Base-by-base conservation (phyloP, 2,329 filamentous ascomycete genomes). In the Sporothrix brasiliensis region DNA sequence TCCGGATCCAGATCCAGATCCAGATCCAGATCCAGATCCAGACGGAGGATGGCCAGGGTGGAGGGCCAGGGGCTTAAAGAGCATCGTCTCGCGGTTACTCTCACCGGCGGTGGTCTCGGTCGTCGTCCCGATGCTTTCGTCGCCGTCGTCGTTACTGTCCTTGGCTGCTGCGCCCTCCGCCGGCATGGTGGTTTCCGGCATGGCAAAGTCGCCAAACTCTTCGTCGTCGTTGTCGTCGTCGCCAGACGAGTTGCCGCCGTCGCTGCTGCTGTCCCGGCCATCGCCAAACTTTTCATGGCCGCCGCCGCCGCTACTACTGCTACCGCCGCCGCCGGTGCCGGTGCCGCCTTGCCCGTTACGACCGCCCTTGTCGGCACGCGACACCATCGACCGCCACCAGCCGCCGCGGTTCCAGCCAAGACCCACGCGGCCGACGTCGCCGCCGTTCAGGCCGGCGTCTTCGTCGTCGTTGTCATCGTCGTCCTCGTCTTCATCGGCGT, bases 191-290 rank as follows among this genome's bases (percentile, higher is more conserved):
- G 84, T 80, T 76, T 89, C 88, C 13, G 88, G 86, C 80, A 91
- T 87, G 73, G 87, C 88, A 74, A 91, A 91, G 71, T 91, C 89
- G 16, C 88, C 89, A 79, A 91, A 87, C 75, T 89, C 88, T 73
- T 91, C 88, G 53, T 88, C 87, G 39, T 87, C 85, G 5, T 87
- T 85, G 14, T 86, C 83, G 49, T 83, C 82, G 16, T 81, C 83
- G 73, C 82, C 44, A 71, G 79, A 68, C 76, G 79, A 68, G 60
- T 34, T 27, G 53, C 54, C 63, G 24, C 63, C 63, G n/a, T 68
- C 71, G 47, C 69, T 70, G 60, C 74, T 58, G 75, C 75, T 70
- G 75, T 83, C 75, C 77, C 82, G 71, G 66, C 77, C 75, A 73
- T 85, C 73, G 71, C 80, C 54, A 72, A 78, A 75, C 56, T 79